phyloP scores from a whole-genome alignment of 177 flowering plant genomes.

The Tripterygium wilfordii region DNA sequence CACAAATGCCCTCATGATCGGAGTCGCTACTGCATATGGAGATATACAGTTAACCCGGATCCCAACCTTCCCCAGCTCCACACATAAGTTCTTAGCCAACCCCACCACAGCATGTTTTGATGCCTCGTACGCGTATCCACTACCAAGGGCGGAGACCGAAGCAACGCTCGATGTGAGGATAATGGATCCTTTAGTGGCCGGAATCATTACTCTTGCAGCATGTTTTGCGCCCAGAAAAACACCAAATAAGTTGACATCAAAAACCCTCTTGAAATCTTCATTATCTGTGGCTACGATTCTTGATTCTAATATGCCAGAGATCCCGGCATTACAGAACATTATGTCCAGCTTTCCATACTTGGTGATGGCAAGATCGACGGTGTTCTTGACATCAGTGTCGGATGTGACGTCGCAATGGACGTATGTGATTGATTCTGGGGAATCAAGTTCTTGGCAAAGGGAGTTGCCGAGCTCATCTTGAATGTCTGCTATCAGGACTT shows the following conservation, averaged over 20 bases:
- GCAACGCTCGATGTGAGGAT: conserved; percentile 16
- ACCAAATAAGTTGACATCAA: conserved; percentile 20
- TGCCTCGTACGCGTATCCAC: background rate
- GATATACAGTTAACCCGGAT: conserved; percentile 28
- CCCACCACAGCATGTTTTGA: conserved; percentile 19
- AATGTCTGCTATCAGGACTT: background rate
- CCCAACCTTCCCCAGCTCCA: conserved; percentile 20
- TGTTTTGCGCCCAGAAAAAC: conserved; percentile 30
- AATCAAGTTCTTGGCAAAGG: background rate
- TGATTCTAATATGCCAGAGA: no score
- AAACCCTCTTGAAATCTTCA: conserved; percentile 10
- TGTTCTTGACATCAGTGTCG: background rate
- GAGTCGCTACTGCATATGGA: conserved; percentile 10
- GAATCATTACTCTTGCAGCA: conserved; percentile 38
- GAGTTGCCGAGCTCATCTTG: background rate
- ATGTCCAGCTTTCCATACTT: conserved; percentile 2
- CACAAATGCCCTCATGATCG: no score
- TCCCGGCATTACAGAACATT: no score
- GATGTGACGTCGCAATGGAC: background rate
- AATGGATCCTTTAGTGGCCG: conserved; percentile 19
- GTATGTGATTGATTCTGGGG: background rate
- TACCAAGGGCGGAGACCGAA: background rate
- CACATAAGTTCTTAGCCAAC: conserved; percentile 13
- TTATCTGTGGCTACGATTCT: no score
- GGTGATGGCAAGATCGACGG: background rate